Evolutionary conservation across 2,329 filamentous ascomycete genomes (phyloP).

Genomic region (Fusarium burgessii): DNA sequence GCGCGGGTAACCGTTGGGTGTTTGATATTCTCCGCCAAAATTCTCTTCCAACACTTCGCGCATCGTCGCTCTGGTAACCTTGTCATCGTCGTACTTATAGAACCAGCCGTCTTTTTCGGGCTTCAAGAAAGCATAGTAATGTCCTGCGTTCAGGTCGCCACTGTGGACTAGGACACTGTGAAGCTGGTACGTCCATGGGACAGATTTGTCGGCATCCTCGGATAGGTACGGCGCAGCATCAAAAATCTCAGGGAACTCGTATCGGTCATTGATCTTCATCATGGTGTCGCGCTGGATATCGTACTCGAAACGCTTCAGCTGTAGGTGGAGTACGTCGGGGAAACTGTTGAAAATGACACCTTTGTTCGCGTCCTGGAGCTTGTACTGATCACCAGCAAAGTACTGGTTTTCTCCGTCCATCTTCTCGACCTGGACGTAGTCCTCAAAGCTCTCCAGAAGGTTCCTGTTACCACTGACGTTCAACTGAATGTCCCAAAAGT

Average conservation of each 20-base stretch:
- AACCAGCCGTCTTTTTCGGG: constrained; percentile 93
- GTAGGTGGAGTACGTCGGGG: constrained; percentile 91
- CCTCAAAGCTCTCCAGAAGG: constrained; percentile 91
- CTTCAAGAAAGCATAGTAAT: constrained; percentile 98
- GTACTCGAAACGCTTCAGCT: constrained; percentile 98
- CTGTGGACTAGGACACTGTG: constrained; percentile 97
- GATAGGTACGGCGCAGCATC: constrained; percentile 90
- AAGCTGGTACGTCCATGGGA: constrained; percentile 91
- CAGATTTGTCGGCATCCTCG: constrained; percentile 85
- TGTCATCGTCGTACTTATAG: constrained; percentile 97
- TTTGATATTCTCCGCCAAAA: constrained; percentile 86
- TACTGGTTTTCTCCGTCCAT: constrained; percentile 99
- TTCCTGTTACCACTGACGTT: constrained; percentile 96
- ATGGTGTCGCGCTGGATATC: constrained; percentile 95
- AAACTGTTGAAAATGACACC: constrained; percentile 98
- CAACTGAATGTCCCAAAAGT: constrained; percentile 99
- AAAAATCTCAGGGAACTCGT: constrained; percentile 87
- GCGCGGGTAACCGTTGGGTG: constrained; percentile 61
- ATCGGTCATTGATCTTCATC: constrained; percentile 98
- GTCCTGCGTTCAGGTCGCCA: constrained; percentile 94
- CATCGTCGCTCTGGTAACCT: constrained; percentile 92
- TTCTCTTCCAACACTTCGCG: constrained; percentile 96
- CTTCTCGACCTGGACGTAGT: constrained; percentile 96
- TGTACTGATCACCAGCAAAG: constrained; percentile 88
- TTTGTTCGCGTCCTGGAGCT: constrained; percentile 96